phyloP scores from a whole-genome alignment of 495 filamentous ascomycete genomes.

The Cercophora samala region DNA sequence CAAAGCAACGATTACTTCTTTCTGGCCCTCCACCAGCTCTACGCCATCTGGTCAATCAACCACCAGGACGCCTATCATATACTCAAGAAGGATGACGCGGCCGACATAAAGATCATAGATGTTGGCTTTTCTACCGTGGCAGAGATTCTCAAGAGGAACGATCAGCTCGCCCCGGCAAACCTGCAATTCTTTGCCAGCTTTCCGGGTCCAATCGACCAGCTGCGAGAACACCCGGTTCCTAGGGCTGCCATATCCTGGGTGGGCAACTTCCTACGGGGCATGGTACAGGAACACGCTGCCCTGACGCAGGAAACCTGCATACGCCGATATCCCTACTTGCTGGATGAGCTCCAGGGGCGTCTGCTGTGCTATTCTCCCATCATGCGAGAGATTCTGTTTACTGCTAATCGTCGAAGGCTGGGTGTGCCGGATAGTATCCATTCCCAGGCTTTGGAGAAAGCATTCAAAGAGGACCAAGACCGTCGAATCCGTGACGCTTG shows the following conservation, averaged over 20 bases:
- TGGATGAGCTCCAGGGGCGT: conserved; percentile 52
- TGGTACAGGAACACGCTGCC: conserved; percentile 29
- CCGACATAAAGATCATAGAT: conserved; percentile 21
- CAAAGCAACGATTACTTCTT: conserved; percentile 56
- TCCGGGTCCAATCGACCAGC: conserved; percentile 38
- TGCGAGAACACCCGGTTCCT: conserved; percentile 19
- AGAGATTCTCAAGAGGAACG: conserved; percentile 40
- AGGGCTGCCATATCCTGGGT: conserved; percentile 10
- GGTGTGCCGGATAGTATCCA: conserved; percentile 31
- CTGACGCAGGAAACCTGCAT: not conserved
- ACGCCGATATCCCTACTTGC: conserved; percentile 54
- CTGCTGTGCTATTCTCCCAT: conserved; percentile 54
- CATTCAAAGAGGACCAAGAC: conserved; percentile 39
- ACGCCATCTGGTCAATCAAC: conserved; percentile 48
- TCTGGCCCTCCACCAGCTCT: conserved; percentile 65
- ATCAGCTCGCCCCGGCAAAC: conserved; percentile 33
- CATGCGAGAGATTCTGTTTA: conserved; percentile 59
- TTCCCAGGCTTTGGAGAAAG: conserved; percentile 33
- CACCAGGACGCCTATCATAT: conserved; percentile 10
- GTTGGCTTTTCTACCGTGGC: conserved; percentile 40
- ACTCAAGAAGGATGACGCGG: not conserved
- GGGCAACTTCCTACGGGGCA: conserved; percentile 34
- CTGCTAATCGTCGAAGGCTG: conserved; percentile 46
- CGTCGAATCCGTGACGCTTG: not conserved
- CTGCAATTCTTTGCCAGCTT: conserved; percentile 54